Percentiles rank a stretch among this genome's conserved stretches.
Evolutionary conservation across 2,329 filamentous ascomycete species (phyloP).

Genomic region (Tolypocladium guangdongense): DNA sequence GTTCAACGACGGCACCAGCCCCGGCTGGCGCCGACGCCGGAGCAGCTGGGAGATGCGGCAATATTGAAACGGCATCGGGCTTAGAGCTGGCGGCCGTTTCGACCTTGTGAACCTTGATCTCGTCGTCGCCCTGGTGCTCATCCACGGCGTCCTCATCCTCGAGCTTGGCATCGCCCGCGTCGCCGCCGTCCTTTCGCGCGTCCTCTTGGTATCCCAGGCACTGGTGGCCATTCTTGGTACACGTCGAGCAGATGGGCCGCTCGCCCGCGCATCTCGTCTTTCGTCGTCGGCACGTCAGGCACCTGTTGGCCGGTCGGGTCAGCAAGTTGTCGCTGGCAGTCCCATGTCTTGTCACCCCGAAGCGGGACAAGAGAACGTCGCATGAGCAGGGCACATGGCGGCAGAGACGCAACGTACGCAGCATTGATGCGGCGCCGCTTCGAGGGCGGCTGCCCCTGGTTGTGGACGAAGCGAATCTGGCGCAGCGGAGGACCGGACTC

Average conservation of each 20-base stretch:
- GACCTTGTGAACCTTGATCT: neutral
- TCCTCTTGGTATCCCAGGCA: slow-evolving; percentile 57
- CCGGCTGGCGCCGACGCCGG: neutral
- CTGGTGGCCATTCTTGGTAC: slow-evolving; percentile 57
- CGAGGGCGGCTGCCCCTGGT: slow-evolving; percentile 68
- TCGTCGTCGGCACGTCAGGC: slow-evolving; percentile 62
- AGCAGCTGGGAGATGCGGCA: neutral
- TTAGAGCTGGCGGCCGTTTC: neutral
- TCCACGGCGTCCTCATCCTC: slow-evolving; percentile 5
- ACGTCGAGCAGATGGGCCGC: slow-evolving; percentile 61
- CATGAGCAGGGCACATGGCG: neutral
- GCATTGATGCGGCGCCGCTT: slow-evolving; percentile 71
- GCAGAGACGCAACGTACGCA: slow-evolving; percentile 42
- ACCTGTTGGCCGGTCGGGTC: slow-evolving; percentile 28
- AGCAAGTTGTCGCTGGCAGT: neutral
- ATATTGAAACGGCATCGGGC: neutral
- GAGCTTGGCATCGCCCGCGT: slow-evolving; percentile 11
- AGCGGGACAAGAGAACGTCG: neutral
- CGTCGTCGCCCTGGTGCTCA: neutral
- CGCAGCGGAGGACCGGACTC: slow-evolving; percentile 33
- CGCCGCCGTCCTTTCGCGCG: slow-evolving; percentile 30
- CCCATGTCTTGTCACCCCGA: neutral
- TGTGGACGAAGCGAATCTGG: slow-evolving; percentile 71
- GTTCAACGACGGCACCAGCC: slow-evolving; percentile 7
- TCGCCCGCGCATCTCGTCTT: slow-evolving; percentile 69